Evolutionary conservation across 495 filamentous ascomycete genomes (phyloP).

Genomic region (Chaetomium tenue): DNA sequence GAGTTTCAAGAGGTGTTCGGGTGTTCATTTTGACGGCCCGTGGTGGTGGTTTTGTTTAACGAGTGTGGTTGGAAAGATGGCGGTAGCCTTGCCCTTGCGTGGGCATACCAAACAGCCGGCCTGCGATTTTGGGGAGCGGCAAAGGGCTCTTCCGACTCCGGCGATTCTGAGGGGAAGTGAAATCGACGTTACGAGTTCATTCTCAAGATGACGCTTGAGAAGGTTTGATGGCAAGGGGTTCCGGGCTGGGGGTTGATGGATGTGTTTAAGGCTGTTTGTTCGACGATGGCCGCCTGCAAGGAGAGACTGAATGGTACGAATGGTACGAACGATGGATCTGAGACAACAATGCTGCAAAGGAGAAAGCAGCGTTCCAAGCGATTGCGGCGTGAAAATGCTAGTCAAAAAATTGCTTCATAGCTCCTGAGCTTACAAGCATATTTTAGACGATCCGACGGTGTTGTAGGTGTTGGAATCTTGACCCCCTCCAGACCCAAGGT

Average conservation of each 20-base stretch:
- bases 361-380: background rate
- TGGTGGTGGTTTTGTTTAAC: background rate
- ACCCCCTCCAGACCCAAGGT: background rate
- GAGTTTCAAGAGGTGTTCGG: slow-evolving; percentile 76
- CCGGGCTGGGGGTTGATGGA: background rate
- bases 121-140: background rate
- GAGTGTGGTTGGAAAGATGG: slow-evolving; percentile 8
- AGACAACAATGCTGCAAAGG: background rate
- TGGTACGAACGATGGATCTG: background rate
- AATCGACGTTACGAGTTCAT: slow-evolving; percentile 12
- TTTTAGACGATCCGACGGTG: background rate
- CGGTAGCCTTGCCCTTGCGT: background rate
- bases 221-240: background rate
- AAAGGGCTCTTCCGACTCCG: background rate
- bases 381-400: background rate
- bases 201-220: background rate
- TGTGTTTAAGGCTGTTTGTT: too few species aligned
- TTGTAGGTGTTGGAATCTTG: background rate
- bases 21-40: slow-evolving; percentile 72
- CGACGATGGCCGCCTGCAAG: background rate
- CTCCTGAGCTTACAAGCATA: background rate
- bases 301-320: background rate
- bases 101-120: background rate
- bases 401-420: background rate
- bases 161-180: background rate